Evolutionary conservation across 2,329 filamentous ascomycete species (phyloP), one percentile per base, ranked within the genome.

Genomic region (Penicillium nordicum): DNA sequence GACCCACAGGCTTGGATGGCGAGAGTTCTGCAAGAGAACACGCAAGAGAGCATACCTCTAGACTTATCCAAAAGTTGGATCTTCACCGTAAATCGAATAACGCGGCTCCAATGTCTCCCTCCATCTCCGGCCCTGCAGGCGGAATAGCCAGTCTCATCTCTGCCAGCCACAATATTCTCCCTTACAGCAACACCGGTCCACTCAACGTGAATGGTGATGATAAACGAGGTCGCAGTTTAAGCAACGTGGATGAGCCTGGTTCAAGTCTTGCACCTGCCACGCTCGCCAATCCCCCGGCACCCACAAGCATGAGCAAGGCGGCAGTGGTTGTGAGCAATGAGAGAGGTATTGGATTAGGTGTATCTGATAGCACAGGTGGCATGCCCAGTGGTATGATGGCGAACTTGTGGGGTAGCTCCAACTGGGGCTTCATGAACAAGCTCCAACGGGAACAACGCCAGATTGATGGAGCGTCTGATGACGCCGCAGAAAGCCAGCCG

Each of bases 21-120:
- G 90, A 93, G 42, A 85, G 60, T 50, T 70, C 87, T 30, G 89
- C 94, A 67, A 86, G 85, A 61, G 83, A 87, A 55, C 90, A 94
- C 23, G 55, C 61, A 10, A 83, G 89, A 59, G 92, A 95, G 58
- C 91, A 94, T 72, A 89, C 90, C 9, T 85, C 90, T 21, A 86
- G 92, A 58, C 91, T 97, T 61, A 97, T 97, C 72, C 90, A 95
- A 71, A 96, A 92, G 73, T 82, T 97, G 43, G 93, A 97, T 72
- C 80, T 96, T 55, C 90, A 95, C 72, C 86, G 93, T 62, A 95
- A 93, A 70, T 81, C 87, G 18, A 73, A 70, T 37, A 84, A 86
- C 7, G 83, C 87, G 58, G 80, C 81, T 25, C 75, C 75, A 30
- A 76, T 76, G 58, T 76, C 76, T 27, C 73, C 71, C 52, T 78